Base-by-base conservation (phyloP, 192 early-diverging fungal genomes). In the Podila verticillata region DNA sequence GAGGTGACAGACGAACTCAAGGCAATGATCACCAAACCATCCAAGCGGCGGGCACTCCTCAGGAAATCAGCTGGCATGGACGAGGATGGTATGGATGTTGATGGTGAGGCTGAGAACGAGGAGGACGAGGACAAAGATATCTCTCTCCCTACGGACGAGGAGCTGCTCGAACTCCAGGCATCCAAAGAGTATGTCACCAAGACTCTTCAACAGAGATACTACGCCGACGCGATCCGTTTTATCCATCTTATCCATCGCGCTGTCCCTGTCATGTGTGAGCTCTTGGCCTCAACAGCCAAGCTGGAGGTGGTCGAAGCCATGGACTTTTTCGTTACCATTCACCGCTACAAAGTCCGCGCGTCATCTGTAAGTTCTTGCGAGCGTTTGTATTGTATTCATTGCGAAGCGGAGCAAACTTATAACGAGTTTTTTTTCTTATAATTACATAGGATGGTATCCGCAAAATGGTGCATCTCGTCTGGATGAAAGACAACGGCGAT, bases 391-490 rank as follows among this genome's bases (percentile, higher is more conserved):
- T 44, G 0, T 44, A 3, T 8, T 2, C 39, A 15, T 44, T 13
- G 15, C 2, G 7, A 17, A 44, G 39, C 39, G 2, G 39, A 44
- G 39, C 39, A 44, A 44, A 44, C 17, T 44, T 44, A 15, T 44
- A 44, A 44, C 13, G 6, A 34, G 6, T 2, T 44, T 26, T 29
- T 35, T 12, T 54, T 17, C 22, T 13, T 57, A 1, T 29, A 36
- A 47, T 63, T 2, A n/a, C n/a, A n/a, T 67, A 95, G 87, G 93
- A 91, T 29, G 98, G 97, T 36, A 91, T 98, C 61, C 88, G 91
- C 48, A 92, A 89, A 70, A 99, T 99, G 97, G 88, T 97, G 13
- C 97, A 99, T 79, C 93, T 99, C 56, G 93, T 99, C 24, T 99
- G 93, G 93, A 91, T 87, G 66, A 89, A 90, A 48, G 87, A 90